Evolutionary conservation across 2,329 filamentous ascomycete species (phyloP).

Genomic region (Cryphonectria japonica): DNA sequence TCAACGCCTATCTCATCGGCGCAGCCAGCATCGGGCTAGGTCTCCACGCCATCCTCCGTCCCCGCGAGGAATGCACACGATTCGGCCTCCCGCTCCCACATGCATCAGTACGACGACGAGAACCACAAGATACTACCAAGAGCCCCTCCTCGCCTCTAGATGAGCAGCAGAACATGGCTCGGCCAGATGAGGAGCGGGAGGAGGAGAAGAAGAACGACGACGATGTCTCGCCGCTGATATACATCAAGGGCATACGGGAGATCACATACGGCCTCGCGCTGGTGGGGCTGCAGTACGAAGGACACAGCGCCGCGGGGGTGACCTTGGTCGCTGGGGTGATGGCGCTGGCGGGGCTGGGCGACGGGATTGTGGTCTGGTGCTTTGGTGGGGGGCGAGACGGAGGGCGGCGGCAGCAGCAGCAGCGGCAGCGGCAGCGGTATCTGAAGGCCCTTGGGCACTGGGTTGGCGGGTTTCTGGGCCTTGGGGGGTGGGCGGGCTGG

Average conservation of each 20-base stretch:
- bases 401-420: slow-evolving; percentile 17
- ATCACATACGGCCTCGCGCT: slow-evolving; percentile 39
- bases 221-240: slow-evolving; percentile 40
- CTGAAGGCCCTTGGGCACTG: slow-evolving; percentile 37
- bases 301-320: slow-evolving; percentile 35
- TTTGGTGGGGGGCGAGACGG: slow-evolving; percentile 32
- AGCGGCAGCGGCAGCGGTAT: slow-evolving; percentile 23
- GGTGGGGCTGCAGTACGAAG: slow-evolving; percentile 37
- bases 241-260: slow-evolving; percentile 42
- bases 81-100: slow-evolving; percentile 25
- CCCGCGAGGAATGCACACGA: slow-evolving; percentile 19
- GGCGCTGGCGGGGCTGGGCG: slow-evolving; percentile 38
- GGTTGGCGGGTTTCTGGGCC: slow-evolving; percentile 33
- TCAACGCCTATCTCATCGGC: slow-evolving; percentile 17
- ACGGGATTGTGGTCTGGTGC: slow-evolving; percentile 41
- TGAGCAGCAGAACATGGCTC: too few species aligned
- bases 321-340: slow-evolving; percentile 37
- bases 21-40: slow-evolving; percentile 1
- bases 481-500: slow-evolving; percentile 37
- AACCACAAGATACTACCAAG: too few species aligned
- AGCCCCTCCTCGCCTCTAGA: too few species aligned
- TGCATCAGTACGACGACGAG: not conserved
- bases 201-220: too few species aligned
- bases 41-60: slow-evolving; percentile 19
- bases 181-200: too few species aligned